Evolutionary conservation across 2,329 filamentous ascomycete genomes (phyloP).

Genomic region (Chalaropsis thielavioides): DNA sequence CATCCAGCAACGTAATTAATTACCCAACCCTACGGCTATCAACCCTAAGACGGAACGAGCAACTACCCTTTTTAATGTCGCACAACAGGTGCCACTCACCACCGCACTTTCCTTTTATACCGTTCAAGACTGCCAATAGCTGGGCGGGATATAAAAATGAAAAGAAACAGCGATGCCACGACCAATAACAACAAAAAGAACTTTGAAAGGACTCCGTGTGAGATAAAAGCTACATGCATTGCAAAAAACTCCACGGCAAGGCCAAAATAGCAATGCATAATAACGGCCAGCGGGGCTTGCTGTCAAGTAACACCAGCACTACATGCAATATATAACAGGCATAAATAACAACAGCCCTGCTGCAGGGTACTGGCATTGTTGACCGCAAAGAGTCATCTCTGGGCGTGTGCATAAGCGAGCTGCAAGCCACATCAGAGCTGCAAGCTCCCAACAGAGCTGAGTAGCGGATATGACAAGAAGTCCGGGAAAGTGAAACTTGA

Average conservation of each 20-base stretch:
- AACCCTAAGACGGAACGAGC: neutral
- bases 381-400: neutral
- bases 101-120: neutral
- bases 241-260: neutral
- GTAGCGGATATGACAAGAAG: neutral
- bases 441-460: neutral
- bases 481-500: neutral
- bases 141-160: neutral
- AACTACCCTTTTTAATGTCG: neutral
- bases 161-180: neutral
- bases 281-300: neutral
- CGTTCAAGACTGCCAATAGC: neutral
- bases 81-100: neutral
- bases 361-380: neutral
- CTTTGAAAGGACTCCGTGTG: neutral
- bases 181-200: neutral
- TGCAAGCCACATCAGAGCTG: neutral
- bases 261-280: neutral
- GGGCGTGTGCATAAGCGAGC: neutral
- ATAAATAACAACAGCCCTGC: neutral
- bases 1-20: neutral
- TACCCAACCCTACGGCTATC: neutral
- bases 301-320: neutral
- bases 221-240: too few species aligned
- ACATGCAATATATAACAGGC: neutral